Percentiles rank a stretch among this genome's conserved stretches.
Conservation (phyloP, 2,329 filamentous ascomycete species). For the Alternaria burnsii region DNA sequence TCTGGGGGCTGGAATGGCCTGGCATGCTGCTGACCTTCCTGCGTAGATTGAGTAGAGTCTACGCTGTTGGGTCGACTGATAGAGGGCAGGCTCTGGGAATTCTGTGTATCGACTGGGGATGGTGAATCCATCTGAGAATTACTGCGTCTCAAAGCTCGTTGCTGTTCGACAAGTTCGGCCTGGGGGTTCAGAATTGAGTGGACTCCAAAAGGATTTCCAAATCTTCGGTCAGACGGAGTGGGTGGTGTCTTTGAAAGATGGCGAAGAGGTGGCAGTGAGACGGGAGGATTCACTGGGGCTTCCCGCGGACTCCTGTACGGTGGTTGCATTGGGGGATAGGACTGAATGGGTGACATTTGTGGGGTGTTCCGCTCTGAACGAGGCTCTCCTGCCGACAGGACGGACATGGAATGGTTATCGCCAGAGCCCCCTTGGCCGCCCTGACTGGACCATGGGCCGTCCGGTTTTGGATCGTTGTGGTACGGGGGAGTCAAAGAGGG, state of each 20-base stretch:
- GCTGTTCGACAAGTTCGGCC: slow-evolving; percentile 44
- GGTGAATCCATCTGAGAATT: slow-evolving; percentile 56
- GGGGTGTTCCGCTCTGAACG: slow-evolving; percentile 39
- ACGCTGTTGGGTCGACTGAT: slow-evolving; percentile 48
- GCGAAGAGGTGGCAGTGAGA: slow-evolving; percentile 48
- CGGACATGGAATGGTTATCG: slow-evolving; percentile 42
- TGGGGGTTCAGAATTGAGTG: slow-evolving; percentile 59
- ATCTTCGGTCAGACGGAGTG: slow-evolving; percentile 41
- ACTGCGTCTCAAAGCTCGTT: slow-evolving; percentile 51
- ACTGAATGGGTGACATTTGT: slow-evolving; percentile 39
- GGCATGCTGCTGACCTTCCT: slow-evolving; percentile 32
- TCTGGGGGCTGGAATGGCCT: slow-evolving; percentile 39
- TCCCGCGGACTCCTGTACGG: slow-evolving; percentile 34
- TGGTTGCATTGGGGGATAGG: slow-evolving; percentile 38
- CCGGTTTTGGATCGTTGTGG: slow-evolving; percentile 39
- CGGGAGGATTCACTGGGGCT: slow-evolving; percentile 21
- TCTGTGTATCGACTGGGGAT: slow-evolving; percentile 48
- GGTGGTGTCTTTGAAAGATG: slow-evolving; percentile 48
- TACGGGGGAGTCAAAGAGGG: slow-evolving; percentile 45
- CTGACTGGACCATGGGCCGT: slow-evolving; percentile 49
- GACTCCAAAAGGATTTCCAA: slow-evolving; percentile 52
- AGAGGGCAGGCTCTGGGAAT: slow-evolving; percentile 43
- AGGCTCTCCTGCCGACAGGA: slow-evolving; percentile 29
- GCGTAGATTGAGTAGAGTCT: slow-evolving; percentile 42
- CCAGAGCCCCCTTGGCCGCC: slow-evolving; percentile 45